Conservation (phyloP, 176 grass and related monocot species). For the Triticum timopheevii region DNA sequence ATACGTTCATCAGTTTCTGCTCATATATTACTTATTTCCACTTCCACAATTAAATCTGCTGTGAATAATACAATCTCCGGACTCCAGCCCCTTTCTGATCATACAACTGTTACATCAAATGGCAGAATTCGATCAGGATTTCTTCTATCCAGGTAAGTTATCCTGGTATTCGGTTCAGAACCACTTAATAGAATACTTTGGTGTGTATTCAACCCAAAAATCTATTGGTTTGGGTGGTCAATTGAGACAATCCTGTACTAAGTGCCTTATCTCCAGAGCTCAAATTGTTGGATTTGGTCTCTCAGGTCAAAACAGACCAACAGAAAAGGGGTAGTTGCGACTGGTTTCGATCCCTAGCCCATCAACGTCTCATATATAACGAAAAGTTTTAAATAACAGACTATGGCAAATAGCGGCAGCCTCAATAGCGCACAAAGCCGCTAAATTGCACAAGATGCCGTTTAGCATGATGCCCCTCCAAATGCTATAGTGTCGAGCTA, state of each 20-base stretch:
- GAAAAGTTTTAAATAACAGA: no score
- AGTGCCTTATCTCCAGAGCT: slow-evolving; percentile 23
- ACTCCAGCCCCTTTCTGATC: slow-evolving; percentile 15
- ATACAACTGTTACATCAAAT: slow-evolving; percentile 28
- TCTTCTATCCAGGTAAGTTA: slow-evolving; percentile 45
- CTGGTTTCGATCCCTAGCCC: no score
- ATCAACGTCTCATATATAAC: no score
- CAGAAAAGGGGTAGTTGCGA: no score
- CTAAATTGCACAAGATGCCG: no score
- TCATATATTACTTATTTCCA: slow-evolving; percentile 3
- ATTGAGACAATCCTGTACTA: slow-evolving; percentile 19
- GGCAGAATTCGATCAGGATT: slow-evolving; percentile 30
- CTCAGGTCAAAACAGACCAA: no score
- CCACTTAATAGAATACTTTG: not conserved
- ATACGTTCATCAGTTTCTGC: not conserved
- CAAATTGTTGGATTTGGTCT: not conserved
- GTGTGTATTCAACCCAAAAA: not conserved
- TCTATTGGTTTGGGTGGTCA: slow-evolving; percentile 33
- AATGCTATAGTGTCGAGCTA: no score
- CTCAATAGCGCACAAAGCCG: no score
- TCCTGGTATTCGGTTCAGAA: slow-evolving; percentile 46
- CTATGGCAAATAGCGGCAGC: no score
- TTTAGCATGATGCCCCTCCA: no score
- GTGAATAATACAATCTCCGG: slow-evolving; percentile 24
- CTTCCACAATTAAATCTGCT: not conserved